Percentiles rank a stretch among this genome's conserved stretches.
phyloP scores from a whole-genome alignment of 163 green algal species.

The Scenedesmus sp. region DNA sequence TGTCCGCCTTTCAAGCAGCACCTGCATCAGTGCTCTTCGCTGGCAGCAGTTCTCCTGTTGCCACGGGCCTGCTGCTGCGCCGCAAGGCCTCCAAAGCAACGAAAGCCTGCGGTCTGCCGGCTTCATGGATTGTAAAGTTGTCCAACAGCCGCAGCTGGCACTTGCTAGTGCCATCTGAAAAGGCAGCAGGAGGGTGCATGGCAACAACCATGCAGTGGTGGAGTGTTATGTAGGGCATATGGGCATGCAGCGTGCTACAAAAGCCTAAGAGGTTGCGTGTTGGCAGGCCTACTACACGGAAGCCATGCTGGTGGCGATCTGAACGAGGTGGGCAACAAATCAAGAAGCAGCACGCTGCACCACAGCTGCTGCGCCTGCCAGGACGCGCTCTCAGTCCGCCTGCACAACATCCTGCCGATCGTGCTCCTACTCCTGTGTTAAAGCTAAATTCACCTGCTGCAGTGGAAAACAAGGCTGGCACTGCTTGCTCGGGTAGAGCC shows the following conservation, averaged over 20 bases:
- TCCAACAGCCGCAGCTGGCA: slow-evolving; percentile 24
- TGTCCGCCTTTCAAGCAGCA: background rate
- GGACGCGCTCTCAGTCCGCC: background rate
- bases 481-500: slow-evolving; percentile 51
- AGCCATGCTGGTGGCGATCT: background rate
- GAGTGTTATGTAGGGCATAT: slow-evolving; percentile 4
- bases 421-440: background rate
- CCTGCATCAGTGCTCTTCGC: slow-evolving; percentile 9
- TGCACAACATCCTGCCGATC: background rate
- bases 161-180: slow-evolving; percentile 11
- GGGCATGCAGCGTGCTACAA: background rate
- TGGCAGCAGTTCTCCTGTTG: slow-evolving; percentile 4
- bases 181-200: slow-evolving; percentile 1
- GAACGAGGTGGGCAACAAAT: background rate
- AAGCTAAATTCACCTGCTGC: background rate
- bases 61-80: background rate
- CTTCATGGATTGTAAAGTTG: slow-evolving; percentile 33
- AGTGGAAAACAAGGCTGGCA: background rate
- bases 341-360: background rate
- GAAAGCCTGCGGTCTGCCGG: background rate
- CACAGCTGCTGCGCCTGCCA: background rate
- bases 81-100: slow-evolving; percentile 8
- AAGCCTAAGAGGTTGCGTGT: background rate
- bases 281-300: background rate
- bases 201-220: background rate